A percentile compares a stretch with the other conserved stretches of the same genome.
These are phyloP conservation scores for Liriodendron chinense DNA, from an alignment of 164 flowering plant genomes.

Conservation along the genomic window DNA sequence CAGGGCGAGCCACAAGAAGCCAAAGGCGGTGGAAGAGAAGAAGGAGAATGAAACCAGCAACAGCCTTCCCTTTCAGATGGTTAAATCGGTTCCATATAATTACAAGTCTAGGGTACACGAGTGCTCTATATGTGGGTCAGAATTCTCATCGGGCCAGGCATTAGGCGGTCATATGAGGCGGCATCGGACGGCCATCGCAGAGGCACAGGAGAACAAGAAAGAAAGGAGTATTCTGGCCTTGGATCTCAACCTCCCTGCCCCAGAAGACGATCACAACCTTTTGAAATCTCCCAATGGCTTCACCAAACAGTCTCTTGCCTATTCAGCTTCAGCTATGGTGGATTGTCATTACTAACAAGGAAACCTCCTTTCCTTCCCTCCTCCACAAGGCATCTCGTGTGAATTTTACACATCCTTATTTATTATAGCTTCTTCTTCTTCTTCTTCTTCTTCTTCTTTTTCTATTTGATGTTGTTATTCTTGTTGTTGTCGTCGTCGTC, in stretches of 20 bases:
- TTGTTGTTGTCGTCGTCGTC: background rate
- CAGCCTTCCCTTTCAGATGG: background rate
- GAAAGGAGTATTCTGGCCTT: constrained; percentile 35
- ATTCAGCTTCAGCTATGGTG: constrained; percentile 61
- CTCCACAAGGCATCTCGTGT: background rate
- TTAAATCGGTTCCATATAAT: background rate
- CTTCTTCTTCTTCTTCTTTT: background rate
- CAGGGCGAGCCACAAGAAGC: constrained; percentile 62
- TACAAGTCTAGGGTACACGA: constrained; percentile 52
- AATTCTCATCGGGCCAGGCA: constrained; percentile 82
- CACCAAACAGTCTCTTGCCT: constrained; percentile 34
- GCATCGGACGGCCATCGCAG: constrained; percentile 36
- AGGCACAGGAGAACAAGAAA: constrained; percentile 18
- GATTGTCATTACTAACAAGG: constrained; percentile 61
- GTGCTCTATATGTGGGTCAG: constrained; percentile 77
- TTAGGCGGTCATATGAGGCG: constrained; percentile 87
- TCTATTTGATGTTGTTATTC: background rate
- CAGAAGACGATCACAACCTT: constrained; percentile 48
- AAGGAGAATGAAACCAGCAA: background rate
- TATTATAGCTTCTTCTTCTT: background rate
- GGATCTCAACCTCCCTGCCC: constrained; percentile 89
- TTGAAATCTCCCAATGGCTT: constrained; percentile 17
- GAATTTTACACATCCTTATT: constrained; percentile 12
- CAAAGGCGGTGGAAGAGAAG: constrained; percentile 16
- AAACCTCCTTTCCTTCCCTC: background rate